Conservation (phyloP, 2,329 filamentous ascomycete species). For the Fusarium zealandicum region DNA sequence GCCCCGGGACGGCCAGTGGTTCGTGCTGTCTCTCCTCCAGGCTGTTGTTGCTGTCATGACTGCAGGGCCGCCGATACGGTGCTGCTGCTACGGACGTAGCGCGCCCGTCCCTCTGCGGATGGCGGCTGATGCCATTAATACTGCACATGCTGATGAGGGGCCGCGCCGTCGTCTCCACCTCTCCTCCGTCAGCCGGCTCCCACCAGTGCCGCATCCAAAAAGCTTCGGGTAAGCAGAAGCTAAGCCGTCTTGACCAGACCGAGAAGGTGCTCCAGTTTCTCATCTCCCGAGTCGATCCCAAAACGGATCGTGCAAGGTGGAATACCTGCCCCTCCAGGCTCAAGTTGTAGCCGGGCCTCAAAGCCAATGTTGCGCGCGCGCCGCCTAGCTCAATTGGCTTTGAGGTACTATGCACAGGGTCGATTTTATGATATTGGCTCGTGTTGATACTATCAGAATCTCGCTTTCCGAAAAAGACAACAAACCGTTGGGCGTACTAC, state of each 20-base stretch:
- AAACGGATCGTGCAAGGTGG: constrained; percentile 23
- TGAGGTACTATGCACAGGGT: constrained; percentile 12
- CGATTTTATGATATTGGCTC: constrained; percentile 26
- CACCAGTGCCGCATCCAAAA: constrained; percentile 36
- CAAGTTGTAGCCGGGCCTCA: constrained; percentile 28
- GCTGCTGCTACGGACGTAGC: constrained; percentile 1
- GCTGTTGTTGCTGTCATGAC: constrained; percentile 27
- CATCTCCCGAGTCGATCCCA: constrained; percentile 37
- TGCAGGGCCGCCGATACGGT: constrained; percentile 24
- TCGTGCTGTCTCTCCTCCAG: constrained; percentile 33
- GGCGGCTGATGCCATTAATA: constrained; percentile 28
- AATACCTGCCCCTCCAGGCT: constrained; percentile 26
- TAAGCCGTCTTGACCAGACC: constrained; percentile 34
- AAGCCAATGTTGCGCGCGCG: constrained; percentile 19
- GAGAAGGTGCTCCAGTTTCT: constrained; percentile 31
- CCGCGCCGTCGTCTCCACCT: constrained; percentile 36
- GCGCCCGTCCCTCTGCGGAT: constrained; percentile 24
- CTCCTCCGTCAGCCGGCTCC: constrained; percentile 32
- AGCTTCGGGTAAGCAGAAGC: constrained; percentile 42
- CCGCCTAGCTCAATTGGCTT: constrained; percentile 11
- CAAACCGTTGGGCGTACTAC: constrained; percentile 14
- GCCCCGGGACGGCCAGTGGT: constrained; percentile 30
- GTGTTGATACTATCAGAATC: constrained; percentile 31
- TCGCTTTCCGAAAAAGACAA: constrained; percentile 3
- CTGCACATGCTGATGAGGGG: constrained; percentile 34